Conservation (phyloP, 2,329 filamentous ascomycete genomes). For the Coleophoma crateriformis region DNA sequence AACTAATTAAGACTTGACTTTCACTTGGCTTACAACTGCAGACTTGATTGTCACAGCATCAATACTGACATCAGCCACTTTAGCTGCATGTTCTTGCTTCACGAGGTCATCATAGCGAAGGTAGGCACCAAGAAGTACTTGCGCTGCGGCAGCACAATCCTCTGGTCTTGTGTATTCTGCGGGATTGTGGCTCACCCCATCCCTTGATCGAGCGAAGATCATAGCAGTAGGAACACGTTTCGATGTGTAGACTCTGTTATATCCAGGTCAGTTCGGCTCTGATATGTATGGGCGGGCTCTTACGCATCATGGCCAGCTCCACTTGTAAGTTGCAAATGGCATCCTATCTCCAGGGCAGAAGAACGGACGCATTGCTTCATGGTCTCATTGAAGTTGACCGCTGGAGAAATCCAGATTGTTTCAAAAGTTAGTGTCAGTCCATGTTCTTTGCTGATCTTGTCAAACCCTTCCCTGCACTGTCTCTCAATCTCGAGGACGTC, state of each 20-base stretch:
- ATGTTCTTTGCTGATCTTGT: conserved; percentile 10
- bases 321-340: conserved; percentile 14
- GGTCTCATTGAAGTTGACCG: conserved; percentile 14
- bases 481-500: conserved; percentile 10
- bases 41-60: neutral
- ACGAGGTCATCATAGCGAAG: conserved; percentile 25
- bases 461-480: conserved; percentile 6
- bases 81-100: conserved; percentile 1
- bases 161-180: conserved; percentile 16
- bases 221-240: conserved; percentile 23
- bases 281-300: neutral
- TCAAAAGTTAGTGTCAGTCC: conserved; percentile 10
- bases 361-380: conserved; percentile 16
- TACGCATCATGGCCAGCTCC: conserved; percentile 19
- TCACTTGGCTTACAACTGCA: neutral
- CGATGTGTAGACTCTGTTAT: conserved; percentile 24
- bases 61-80: neutral
- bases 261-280: conserved; percentile 13
- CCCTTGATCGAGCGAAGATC: conserved; percentile 23
- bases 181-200: conserved; percentile 20
- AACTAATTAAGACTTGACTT: neutral
- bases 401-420: conserved; percentile 11
- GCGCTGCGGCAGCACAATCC: conserved; percentile 42
- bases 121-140: conserved; percentile 32
- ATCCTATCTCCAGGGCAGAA: conserved; percentile 11